phyloP scores from a whole-genome alignment of 108 stramenopile genomes.

The Nannochloropsis salina region DNA sequence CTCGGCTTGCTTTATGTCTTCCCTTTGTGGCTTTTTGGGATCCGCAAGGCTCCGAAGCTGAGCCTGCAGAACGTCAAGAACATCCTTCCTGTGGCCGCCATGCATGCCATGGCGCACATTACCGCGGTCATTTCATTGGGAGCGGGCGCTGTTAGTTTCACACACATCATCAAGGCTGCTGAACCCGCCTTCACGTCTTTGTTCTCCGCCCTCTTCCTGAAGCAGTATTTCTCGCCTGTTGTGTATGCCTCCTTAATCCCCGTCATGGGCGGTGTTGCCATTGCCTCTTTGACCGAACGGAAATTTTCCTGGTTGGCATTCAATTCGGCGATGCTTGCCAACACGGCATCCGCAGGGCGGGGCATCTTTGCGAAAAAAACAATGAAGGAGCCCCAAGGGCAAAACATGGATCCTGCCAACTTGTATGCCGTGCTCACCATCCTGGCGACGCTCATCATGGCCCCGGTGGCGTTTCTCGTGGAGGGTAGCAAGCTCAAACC shows the following conservation, averaged over 20 bases:
- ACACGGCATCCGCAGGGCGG: constrained; percentile 87
- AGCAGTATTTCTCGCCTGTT: constrained; percentile 57
- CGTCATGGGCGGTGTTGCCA: constrained; percentile 86
- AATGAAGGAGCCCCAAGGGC: constrained; percentile 73
- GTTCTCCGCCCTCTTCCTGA: constrained; percentile 46
- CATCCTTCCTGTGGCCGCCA: constrained; percentile 54
- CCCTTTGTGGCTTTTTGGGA: constrained; percentile 74
- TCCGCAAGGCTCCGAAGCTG: constrained; percentile 88
- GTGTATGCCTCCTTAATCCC: constrained; percentile 77
- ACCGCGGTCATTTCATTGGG: constrained; percentile 48
- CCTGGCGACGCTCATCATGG: constrained; percentile 77
- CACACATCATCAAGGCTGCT: constrained; percentile 54
- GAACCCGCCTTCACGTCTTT: constrained; percentile 54
- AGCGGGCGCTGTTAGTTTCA: constrained; percentile 55
- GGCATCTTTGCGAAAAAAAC: constrained; percentile 79
- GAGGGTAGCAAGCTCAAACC: constrained; percentile 80
- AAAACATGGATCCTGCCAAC: constrained; percentile 93
- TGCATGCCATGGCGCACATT: constrained; percentile 51
- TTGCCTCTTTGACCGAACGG: constrained; percentile 95
- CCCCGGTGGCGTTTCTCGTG: constrained; percentile 77
- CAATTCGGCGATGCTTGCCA: constrained; percentile 91
- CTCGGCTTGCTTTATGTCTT: constrained; percentile 80
- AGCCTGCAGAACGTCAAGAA: constrained; percentile 71
- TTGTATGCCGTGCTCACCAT: constrained; percentile 93
- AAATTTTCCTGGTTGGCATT: constrained; percentile 90